Conservation (phyloP, 2,329 filamentous ascomycete species). For the Colletotrichum horii region DNA sequence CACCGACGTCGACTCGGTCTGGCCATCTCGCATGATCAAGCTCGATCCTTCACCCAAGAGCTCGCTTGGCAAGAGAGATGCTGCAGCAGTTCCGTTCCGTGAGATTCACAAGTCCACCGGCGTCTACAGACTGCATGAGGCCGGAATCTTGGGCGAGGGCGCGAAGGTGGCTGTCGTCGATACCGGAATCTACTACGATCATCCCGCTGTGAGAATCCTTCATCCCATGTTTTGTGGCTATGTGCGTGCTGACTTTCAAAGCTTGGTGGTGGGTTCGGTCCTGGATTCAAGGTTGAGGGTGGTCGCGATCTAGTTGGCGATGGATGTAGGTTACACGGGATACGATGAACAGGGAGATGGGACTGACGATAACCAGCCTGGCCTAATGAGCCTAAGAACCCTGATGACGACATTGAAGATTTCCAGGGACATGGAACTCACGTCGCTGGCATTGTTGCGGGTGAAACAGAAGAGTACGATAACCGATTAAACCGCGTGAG, state of each 20-base stretch:
- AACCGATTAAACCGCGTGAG: too few relatives aligned
- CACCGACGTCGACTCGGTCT: neutral
- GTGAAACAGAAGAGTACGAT: neutral
- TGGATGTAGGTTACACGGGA: conserved; percentile 11
- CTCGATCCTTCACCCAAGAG: neutral
- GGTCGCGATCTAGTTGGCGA: conserved; percentile 7
- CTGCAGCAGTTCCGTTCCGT: neutral
- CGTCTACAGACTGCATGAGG: conserved; percentile 40
- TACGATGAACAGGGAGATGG: conserved; percentile 19
- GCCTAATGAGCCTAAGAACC: conserved; percentile 26
- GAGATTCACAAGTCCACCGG: conserved; percentile 42
- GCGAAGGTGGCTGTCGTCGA: conserved; percentile 11
- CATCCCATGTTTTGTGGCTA: neutral
- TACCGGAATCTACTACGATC: conserved; percentile 7
- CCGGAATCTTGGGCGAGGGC: conserved; percentile 30
- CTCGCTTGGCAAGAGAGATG: neutral
- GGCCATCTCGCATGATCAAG: neutral
- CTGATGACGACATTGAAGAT: conserved; percentile 41
- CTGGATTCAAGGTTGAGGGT: conserved; percentile 10
- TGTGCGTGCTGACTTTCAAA: neutral
- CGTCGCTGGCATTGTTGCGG: conserved; percentile 32
- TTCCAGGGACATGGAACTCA: conserved; percentile 41
- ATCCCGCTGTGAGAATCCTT: neutral
- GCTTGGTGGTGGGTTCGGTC: conserved; percentile 13
- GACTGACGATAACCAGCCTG: conserved; percentile 9